Evolutionary conservation across 768 basidiomycete species (phyloP).

Genomic region (Termitomyces sp.): DNA sequence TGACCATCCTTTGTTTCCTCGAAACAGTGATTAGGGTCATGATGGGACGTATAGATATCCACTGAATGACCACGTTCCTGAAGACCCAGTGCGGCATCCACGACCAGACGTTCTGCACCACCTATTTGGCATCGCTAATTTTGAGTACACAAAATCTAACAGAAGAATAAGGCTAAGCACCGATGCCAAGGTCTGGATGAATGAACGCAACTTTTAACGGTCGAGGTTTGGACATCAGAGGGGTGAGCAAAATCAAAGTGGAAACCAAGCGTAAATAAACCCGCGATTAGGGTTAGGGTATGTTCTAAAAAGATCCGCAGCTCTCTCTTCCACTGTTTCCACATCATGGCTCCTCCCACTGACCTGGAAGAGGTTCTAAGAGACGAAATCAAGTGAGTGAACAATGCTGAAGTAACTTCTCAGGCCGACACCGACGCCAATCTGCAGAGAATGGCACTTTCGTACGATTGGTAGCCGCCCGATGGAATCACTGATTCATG

Average conservation of each 20-base stretch:
- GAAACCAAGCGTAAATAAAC: neutral
- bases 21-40: conserved; percentile 85
- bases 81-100: conserved; percentile 90
- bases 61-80: conserved; percentile 82
- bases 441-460: conserved; percentile 72
- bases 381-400: conserved; percentile 55
- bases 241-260: neutral
- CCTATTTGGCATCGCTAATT: conserved; percentile 43
- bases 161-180: conserved; percentile 34
- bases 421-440: neutral
- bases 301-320: neutral
- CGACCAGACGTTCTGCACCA: conserved; percentile 92
- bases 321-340: neutral
- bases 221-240: conserved; percentile 9
- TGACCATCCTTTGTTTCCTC: conserved; percentile 90
- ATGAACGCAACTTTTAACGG: conserved; percentile 70
- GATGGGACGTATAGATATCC: conserved; percentile 90
- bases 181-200: conserved; percentile 94
- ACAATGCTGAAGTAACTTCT: neutral
- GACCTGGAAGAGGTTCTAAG: conserved; percentile 57
- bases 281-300: conserved; percentile 8
- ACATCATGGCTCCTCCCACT: conserved; percentile 22
- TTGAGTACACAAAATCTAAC: conserved; percentile 10
- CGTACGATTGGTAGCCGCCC: conserved; percentile 38
- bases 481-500: neutral